Conservation (phyloP, 768 basidiomycete species). For the Phlebiopsis gigantea region DNA sequence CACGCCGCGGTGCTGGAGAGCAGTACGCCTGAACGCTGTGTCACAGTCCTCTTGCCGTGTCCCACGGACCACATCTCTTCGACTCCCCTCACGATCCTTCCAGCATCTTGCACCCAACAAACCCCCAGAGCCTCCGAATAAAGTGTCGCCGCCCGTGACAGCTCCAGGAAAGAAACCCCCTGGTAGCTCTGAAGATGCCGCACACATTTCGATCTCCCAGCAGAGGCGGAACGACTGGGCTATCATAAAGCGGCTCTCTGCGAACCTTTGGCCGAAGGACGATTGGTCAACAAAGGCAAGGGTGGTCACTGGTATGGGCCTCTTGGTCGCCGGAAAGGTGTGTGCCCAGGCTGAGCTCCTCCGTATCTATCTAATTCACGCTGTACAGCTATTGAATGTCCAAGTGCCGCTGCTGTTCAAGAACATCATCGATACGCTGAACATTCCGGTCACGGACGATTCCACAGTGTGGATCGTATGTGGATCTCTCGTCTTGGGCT, state of each 20-base stretch:
- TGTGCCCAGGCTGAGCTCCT: constrained; percentile 9
- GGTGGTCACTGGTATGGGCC: constrained; percentile 74
- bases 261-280: constrained; percentile 88
- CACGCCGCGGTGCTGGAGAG: constrained; percentile 5
- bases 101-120: constrained; percentile 6
- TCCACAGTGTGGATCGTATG: constrained; percentile 89
- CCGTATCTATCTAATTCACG: neutral
- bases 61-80: neutral
- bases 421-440: constrained; percentile 81
- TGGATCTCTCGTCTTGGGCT: constrained; percentile 86
- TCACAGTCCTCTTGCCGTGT: neutral
- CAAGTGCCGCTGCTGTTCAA: constrained; percentile 99
- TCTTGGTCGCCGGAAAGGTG: constrained; percentile 86
- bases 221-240: constrained; percentile 81
- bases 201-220: constrained; percentile 24
- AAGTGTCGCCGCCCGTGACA: neutral
- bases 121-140: neutral
- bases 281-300: constrained; percentile 79
- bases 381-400: constrained; percentile 77
- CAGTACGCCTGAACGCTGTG: neutral
- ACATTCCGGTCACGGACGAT: constrained; percentile 67
- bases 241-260: constrained; percentile 77
- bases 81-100: neutral
- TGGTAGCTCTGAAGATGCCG: constrained; percentile 5
- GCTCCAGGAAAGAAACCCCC: neutral